Percentiles rank a stretch among this genome's conserved stretches.
Conservation (phyloP, 352 stramenopile species). For the Globisporangium abappressorium region DNA sequence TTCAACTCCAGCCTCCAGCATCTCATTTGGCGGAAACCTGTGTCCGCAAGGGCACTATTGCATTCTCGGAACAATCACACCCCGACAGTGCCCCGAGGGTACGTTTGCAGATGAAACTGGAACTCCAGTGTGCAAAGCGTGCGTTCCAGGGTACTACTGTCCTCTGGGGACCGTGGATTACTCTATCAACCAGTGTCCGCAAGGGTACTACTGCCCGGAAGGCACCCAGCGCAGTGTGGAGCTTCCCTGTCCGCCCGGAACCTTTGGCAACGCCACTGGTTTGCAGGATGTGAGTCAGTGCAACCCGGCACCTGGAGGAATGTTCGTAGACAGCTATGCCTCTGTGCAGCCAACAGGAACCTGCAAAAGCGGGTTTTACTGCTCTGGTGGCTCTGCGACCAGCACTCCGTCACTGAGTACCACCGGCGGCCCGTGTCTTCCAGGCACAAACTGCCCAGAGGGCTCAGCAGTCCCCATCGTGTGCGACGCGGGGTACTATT, state of each 20-base stretch:
- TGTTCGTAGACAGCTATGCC: slow-evolving; percentile 52
- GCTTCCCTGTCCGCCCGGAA: slow-evolving; percentile 76
- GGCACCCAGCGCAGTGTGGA: slow-evolving; percentile 49
- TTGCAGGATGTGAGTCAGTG: slow-evolving; percentile 53
- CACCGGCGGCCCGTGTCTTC: slow-evolving; percentile 71
- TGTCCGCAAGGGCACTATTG: slow-evolving; percentile 61
- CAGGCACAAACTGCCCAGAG: slow-evolving; percentile 86
- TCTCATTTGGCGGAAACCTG: slow-evolving; percentile 28
- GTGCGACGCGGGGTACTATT: slow-evolving; percentile 78
- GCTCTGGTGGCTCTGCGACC: slow-evolving; percentile 51
- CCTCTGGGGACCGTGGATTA: slow-evolving; percentile 42
- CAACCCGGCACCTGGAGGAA: slow-evolving; percentile 60
- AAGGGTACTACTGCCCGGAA: slow-evolving; percentile 80
- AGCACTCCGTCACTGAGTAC: slow-evolving; percentile 39
- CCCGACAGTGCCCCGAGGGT: slow-evolving; percentile 39
- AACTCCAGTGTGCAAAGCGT: slow-evolving; percentile 28
- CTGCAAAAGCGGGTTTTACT: slow-evolving; percentile 87
- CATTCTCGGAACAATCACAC: slow-evolving; percentile 28
- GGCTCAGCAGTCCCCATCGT: slow-evolving; percentile 80
- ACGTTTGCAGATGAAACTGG: slow-evolving; percentile 32
- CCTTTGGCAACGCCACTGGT: slow-evolving; percentile 58
- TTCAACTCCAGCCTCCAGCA: slow-evolving; percentile 12
- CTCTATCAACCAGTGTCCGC: slow-evolving; percentile 52
- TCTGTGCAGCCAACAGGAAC: slow-evolving; percentile 40
- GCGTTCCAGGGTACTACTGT: slow-evolving; percentile 46